Evolutionary conservation across 192 early-diverging fungal genomes (phyloP).

Genomic region (Chytriomyces sp.): DNA sequence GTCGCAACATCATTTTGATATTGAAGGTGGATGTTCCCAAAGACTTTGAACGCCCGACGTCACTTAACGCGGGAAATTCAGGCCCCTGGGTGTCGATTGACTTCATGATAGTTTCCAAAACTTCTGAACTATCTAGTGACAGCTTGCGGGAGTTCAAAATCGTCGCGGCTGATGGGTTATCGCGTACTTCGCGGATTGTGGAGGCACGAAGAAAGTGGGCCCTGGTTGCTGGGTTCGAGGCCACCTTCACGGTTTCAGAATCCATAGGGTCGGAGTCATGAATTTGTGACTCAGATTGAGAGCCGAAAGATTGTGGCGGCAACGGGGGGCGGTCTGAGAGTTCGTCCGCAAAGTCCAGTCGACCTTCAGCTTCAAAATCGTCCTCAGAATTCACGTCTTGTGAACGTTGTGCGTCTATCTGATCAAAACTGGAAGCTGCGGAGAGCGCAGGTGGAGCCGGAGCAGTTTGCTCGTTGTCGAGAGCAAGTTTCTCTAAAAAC

Average conservation of each 20-base stretch:
- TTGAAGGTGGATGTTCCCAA: not conserved
- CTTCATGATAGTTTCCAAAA: not conserved
- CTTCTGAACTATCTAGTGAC: not conserved
- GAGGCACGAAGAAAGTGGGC: not conserved
- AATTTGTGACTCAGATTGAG: not conserved
- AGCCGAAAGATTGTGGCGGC: not conserved
- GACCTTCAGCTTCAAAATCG: not conserved
- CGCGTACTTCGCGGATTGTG: not conserved
- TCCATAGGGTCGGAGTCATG: not conserved
- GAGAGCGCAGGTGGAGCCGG: not conserved
- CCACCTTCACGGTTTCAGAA: not conserved
- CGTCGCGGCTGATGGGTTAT: not conserved
- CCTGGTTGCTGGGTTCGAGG: not conserved
- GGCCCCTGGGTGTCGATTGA: not conserved
- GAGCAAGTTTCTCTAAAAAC: not conserved
- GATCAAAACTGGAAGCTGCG: not conserved
- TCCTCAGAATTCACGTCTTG: not conserved
- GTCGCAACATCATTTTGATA: not conserved
- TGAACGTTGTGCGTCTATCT: not conserved
- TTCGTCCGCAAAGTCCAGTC: not conserved
- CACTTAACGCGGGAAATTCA: not conserved
- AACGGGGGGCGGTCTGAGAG: not conserved
- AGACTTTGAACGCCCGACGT: not conserved
- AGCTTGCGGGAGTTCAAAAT: not conserved
- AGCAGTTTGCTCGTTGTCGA: not conserved